phyloP scores from a whole-genome alignment of 2,329 filamentous ascomycete species.

The Phialocephala sp. region DNA sequence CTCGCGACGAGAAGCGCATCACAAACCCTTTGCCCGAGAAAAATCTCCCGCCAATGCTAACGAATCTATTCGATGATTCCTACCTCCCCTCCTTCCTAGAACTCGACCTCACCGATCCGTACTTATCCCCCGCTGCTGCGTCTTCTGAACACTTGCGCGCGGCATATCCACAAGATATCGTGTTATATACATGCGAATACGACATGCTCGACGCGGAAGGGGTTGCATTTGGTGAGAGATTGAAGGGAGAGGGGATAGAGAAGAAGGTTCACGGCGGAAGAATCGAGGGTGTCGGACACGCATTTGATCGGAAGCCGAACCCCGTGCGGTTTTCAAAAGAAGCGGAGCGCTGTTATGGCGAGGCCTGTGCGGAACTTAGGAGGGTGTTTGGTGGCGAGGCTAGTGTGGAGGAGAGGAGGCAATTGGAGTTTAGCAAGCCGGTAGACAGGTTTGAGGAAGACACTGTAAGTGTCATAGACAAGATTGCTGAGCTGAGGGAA shows the following conservation, averaged over 20 bases:
- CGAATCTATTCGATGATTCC: slow-evolving; percentile 66
- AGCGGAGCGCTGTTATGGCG: slow-evolving; percentile 40
- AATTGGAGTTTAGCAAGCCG: slow-evolving; percentile 33
- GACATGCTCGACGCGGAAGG: slow-evolving; percentile 69
- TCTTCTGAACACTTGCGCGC: slow-evolving; percentile 54
- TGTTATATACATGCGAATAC: slow-evolving; percentile 67
- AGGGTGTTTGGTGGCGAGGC: slow-evolving; percentile 37
- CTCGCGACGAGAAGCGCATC: slow-evolving; percentile 60
- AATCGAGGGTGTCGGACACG: slow-evolving; percentile 64
- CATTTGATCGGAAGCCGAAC: slow-evolving; percentile 71
- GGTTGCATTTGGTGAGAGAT: slow-evolving; percentile 63
- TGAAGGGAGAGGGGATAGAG: slow-evolving; percentile 52
- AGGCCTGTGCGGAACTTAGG: slow-evolving; percentile 41
- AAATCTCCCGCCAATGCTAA: slow-evolving; percentile 62
- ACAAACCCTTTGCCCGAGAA: slow-evolving; percentile 60
- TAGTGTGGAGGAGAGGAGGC: slow-evolving; percentile 36
- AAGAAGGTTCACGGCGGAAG: slow-evolving; percentile 65
- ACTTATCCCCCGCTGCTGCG: slow-evolving; percentile 63
- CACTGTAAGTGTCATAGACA: slow-evolving; percentile 20
- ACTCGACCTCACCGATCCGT: slow-evolving; percentile 55
- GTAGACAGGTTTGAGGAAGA: slow-evolving; percentile 39
- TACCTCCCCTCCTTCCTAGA: slow-evolving; percentile 58
- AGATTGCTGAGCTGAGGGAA: slow-evolving; percentile 20
- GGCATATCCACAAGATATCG: slow-evolving; percentile 56
- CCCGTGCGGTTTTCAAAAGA: slow-evolving; percentile 51